A percentile compares a stretch with the other conserved stretches of the same genome.
phyloP scores from a whole-genome alignment of 768 basidiomycete genomes.

The Lenzites betulinus region DNA sequence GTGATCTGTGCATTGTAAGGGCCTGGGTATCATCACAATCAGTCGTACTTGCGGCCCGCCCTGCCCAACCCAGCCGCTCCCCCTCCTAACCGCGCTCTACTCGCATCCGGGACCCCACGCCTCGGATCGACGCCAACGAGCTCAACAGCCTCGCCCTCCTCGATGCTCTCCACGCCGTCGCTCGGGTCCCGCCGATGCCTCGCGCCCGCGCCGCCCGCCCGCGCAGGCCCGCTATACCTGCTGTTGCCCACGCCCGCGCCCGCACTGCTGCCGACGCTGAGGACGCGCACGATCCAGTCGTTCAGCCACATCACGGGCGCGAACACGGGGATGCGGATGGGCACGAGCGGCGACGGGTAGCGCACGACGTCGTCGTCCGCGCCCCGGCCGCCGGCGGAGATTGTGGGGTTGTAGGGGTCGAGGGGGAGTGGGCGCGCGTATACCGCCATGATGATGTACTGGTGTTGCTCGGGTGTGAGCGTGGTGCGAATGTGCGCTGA shows the following conservation, averaged over 20 bases:
- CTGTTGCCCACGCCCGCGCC: constrained; percentile 5
- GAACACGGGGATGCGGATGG: constrained; percentile 80
- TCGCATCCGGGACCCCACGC: constrained; percentile 7
- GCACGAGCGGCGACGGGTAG: constrained; percentile 77
- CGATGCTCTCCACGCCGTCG: constrained; percentile 58
- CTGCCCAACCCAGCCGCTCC: neutral
- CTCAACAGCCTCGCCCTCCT: constrained; percentile 54
- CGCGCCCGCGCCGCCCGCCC: neutral
- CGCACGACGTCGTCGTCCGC: constrained; percentile 41
- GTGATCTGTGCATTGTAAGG: no score
- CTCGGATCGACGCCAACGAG: constrained; percentile 3
- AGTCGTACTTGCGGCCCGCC: constrained; percentile 18
- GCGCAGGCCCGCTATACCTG: constrained; percentile 26
- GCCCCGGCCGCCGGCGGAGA: constrained; percentile 19
- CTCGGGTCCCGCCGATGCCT: constrained; percentile 28
- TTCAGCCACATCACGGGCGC: constrained; percentile 73
- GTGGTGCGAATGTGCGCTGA: neutral
- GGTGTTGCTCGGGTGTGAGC: neutral
- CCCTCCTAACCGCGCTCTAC: constrained; percentile 1
- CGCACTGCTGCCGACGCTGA: constrained; percentile 52
- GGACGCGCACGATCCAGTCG: constrained; percentile 61
- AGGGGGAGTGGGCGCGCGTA: constrained; percentile 71
- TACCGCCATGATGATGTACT: constrained; percentile 88
- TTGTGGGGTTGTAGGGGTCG: constrained; percentile 71
- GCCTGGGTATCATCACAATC: no score